phyloP scores from a whole-genome alignment of 129 eudicot species.

The Lactuca sativa region DNA sequence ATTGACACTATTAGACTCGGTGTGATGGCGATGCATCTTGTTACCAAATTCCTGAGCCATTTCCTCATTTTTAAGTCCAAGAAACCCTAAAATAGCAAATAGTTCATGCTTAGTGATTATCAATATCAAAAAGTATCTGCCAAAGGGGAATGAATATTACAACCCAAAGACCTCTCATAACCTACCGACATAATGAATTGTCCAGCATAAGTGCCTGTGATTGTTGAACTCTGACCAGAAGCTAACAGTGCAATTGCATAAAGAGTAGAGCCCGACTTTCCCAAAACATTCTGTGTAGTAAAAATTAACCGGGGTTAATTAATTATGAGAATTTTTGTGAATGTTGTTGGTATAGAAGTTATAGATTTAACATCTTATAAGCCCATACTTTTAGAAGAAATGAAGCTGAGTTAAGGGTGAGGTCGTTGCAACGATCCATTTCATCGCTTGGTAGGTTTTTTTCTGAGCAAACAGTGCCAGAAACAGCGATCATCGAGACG shows the following conservation, averaged over 20 bases:
- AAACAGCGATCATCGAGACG: slow-evolving; percentile 52
- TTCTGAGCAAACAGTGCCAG: slow-evolving; percentile 51
- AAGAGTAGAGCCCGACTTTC: slow-evolving; percentile 59
- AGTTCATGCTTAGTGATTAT: not conserved
- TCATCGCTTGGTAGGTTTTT: slow-evolving; percentile 25
- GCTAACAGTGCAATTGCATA: slow-evolving; percentile 78
- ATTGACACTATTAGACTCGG: slow-evolving; percentile 72
- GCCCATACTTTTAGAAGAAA: slow-evolving; percentile 45
- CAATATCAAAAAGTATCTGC: not conserved
- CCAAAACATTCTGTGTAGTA: slow-evolving; percentile 42
- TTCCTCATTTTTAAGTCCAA: slow-evolving; percentile 64
- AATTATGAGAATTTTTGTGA: not conserved
- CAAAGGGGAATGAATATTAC: not conserved
- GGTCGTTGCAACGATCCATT: slow-evolving; percentile 37
- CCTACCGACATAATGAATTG: slow-evolving; percentile 87
- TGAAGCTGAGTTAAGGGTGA: slow-evolving; percentile 53
- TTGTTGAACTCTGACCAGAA: slow-evolving; percentile 94
- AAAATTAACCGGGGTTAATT: not conserved
- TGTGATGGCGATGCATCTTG: slow-evolving; percentile 65
- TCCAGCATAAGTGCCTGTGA: slow-evolving; percentile 95
- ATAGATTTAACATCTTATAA: not conserved
- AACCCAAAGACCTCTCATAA: not conserved
- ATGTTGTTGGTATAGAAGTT: slow-evolving; percentile 2
- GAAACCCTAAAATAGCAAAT: slow-evolving; percentile 50
- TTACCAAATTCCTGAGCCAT: slow-evolving; percentile 71